phyloP scores from a whole-genome alignment of 2,329 filamentous ascomycete genomes.

The Pseudogymnoascus sp. region DNA sequence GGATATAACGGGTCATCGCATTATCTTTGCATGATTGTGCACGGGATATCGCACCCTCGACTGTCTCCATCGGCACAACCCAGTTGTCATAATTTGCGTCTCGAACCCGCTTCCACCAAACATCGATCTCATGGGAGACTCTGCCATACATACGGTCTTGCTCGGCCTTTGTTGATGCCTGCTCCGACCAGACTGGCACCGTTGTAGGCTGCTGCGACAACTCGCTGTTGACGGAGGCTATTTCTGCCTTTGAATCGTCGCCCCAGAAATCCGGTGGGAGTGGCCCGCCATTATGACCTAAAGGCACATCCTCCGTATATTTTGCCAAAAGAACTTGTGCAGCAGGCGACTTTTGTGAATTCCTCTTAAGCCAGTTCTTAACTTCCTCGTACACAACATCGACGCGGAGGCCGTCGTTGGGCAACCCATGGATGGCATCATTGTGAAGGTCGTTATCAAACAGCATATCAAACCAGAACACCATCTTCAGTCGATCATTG shows the following conservation, averaged over 20 bases:
- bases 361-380: conserved; percentile 53
- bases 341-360: conserved; percentile 49
- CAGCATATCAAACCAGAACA: conserved; percentile 58
- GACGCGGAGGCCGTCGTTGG: conserved; percentile 41
- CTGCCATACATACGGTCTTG: conserved; percentile 51
- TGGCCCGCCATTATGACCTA: conserved; percentile 26
- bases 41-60: conserved; percentile 49
- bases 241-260: background rate
- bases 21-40: conserved; percentile 52
- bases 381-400: conserved; percentile 52
- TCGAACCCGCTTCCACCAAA: conserved; percentile 54
- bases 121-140: conserved; percentile 56
- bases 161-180: conserved; percentile 40
- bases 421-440: conserved; percentile 43
- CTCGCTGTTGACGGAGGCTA: background rate
- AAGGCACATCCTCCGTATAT: conserved; percentile 35
- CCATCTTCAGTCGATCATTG: conserved; percentile 62
- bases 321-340: conserved; percentile 46
- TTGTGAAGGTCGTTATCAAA: conserved; percentile 50
- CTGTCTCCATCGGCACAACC: conserved; percentile 50
- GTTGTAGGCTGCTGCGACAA: background rate
- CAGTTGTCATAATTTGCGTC: conserved; percentile 53
- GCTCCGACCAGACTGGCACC: conserved; percentile 21
- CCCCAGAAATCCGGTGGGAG: conserved; percentile 16
- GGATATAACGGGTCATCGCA: conserved; percentile 42